Conservation (phyloP, 148 eudicot genomes). For the Camellia sinensis region DNA sequence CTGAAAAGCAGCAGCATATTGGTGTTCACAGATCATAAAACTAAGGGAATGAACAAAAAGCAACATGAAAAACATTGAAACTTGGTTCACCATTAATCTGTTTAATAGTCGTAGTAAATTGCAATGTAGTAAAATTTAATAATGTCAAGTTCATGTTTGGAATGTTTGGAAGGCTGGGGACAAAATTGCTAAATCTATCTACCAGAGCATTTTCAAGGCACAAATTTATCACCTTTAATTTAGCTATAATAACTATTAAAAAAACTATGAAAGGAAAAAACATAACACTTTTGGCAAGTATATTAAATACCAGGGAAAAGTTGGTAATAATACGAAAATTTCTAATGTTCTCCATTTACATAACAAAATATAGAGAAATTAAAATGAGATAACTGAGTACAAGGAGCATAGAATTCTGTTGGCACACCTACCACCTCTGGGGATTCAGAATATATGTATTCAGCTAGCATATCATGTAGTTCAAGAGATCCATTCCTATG, state of each 20-base stretch:
- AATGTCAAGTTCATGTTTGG: background rate
- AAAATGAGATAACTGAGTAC: background rate
- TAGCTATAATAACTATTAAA: background rate
- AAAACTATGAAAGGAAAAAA: background rate
- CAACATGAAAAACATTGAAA: background rate
- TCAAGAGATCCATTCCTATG: slow-evolving; percentile 71
- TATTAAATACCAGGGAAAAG: background rate
- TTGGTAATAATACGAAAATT: background rate
- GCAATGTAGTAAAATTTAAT: background rate
- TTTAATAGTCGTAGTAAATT: background rate
- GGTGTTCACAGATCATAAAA: background rate
- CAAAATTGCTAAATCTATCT: background rate
- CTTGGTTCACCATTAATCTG: background rate
- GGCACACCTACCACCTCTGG: slow-evolving; percentile 73
- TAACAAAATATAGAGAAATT: background rate
- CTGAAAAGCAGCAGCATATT: slow-evolving; percentile 37
- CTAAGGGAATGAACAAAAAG: background rate
- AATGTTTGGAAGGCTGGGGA: background rate
- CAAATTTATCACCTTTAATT: background rate
- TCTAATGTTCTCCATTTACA: background rate
- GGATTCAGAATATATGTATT: slow-evolving; percentile 83
- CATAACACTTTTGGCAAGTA: too few relatives aligned
- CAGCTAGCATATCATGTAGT: slow-evolving; percentile 88
- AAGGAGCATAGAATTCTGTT: background rate
- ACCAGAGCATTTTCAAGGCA: background rate